Percentiles rank a stretch among this genome's conserved stretches.
Conservation (phyloP, 2,329 filamentous ascomycete species). For the Pseudohalonectria lignicola region DNA sequence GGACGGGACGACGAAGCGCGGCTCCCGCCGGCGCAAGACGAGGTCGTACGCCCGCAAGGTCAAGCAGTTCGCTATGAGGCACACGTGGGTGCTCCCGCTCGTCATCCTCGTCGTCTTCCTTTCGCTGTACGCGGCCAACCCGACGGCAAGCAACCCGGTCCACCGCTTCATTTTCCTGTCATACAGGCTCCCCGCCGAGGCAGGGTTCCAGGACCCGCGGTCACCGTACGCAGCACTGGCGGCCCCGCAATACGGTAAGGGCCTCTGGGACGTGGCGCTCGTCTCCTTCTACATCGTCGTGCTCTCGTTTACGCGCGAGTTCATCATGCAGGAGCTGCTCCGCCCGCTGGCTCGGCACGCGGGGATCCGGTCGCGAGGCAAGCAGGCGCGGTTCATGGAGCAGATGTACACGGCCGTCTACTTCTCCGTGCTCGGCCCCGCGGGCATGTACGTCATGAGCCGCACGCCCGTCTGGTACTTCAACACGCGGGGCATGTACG, state of each 20-base stretch:
- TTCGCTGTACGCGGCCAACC: slow-evolving; percentile 62
- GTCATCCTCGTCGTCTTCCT: slow-evolving; percentile 54
- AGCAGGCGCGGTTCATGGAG: slow-evolving; percentile 90
- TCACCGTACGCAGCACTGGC: too few species aligned
- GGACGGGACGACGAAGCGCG: slow-evolving; percentile 23
- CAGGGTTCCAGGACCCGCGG: slow-evolving; percentile 19
- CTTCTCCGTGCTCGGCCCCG: slow-evolving; percentile 72
- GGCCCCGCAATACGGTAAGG: slow-evolving; percentile 76
- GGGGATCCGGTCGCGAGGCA: slow-evolving; percentile 61
- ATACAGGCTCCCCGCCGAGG: slow-evolving; percentile 54
- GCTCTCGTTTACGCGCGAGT: slow-evolving; percentile 87
- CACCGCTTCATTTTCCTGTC: slow-evolving; percentile 81
- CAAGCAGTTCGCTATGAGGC: slow-evolving; percentile 39
- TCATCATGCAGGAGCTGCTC: slow-evolving; percentile 86
- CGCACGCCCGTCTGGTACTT: slow-evolving; percentile 93
- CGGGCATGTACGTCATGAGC: slow-evolving; percentile 84
- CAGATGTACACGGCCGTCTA: slow-evolving; percentile 91
- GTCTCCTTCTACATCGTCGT: slow-evolving; percentile 84
- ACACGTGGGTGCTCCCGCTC: slow-evolving; percentile 57
- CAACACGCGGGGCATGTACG: slow-evolving; percentile 84
- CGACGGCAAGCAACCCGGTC: slow-evolving; percentile 66
- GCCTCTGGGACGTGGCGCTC: slow-evolving; percentile 75
- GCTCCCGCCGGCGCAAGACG: slow-evolving; percentile 44
- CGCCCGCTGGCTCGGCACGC: slow-evolving; percentile 61
- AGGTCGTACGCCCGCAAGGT: slow-evolving; percentile 41